Evolutionary conservation across 805 yeast genomes (phyloP).

Genomic region (Pichia thaimueangensis): DNA sequence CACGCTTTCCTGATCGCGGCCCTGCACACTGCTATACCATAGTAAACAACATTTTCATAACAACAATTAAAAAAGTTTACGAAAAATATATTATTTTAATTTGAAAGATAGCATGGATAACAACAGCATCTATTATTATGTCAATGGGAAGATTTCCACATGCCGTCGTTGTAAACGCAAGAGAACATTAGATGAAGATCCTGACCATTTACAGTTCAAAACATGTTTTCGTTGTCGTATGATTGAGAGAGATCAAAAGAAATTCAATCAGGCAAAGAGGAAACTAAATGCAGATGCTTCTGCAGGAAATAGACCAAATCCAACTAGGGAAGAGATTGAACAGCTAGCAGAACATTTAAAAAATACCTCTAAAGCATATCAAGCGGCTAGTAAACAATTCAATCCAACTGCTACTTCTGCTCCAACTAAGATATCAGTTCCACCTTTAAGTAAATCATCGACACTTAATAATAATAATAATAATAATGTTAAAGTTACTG

Average conservation of each 20-base stretch:
- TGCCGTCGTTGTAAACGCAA: constrained; percentile 55
- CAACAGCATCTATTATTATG: constrained; percentile 17
- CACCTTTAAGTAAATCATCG: not conserved
- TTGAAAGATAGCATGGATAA: not conserved
- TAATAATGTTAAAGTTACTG: not conserved
- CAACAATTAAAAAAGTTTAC: not conserved
- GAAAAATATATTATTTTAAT: not conserved
- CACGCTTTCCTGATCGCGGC: constrained; percentile 5
- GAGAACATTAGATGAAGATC: constrained; percentile 49
- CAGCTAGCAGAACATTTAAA: constrained; percentile 16
- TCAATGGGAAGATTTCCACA: constrained; percentile 31
- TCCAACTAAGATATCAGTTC: constrained; percentile 9
- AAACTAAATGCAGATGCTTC: constrained; percentile 17
- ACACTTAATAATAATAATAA: not conserved
- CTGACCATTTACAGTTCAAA: constrained; percentile 49
- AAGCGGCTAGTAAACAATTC: constrained; percentile 10
- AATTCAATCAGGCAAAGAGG: constrained; percentile 24
- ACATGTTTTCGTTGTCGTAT: constrained; percentile 55
- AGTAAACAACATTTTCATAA: not conserved
- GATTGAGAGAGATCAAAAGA: constrained; percentile 40
- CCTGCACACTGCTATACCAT: not conserved
- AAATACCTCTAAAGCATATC: constrained; percentile 9
- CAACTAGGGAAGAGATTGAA: constrained; percentile 16
- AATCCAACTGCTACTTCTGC: constrained; percentile 16
- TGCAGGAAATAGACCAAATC: constrained; percentile 15